Base-by-base conservation (phyloP, 306 rosid species). In the Rubus parviflorus region DNA sequence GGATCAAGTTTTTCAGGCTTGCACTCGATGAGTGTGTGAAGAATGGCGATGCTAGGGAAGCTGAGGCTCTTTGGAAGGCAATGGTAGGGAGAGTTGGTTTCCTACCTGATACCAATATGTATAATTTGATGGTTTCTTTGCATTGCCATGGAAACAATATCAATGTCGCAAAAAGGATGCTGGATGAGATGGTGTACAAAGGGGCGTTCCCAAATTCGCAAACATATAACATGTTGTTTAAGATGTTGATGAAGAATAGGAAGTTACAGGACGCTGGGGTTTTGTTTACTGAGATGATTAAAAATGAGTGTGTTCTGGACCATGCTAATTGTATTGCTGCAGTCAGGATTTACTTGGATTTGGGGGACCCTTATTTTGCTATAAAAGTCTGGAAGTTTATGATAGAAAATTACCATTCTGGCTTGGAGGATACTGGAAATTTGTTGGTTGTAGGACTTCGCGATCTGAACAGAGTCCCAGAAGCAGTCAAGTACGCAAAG, bases 401-500 rank as follows among this genome's bases (percentile, higher is more conserved):
- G 85, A 58, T 81, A 13, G 87, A 88, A 75, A 83, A 84, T 83
- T 83, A 78, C 64, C 41, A 40, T 13, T 72, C 83, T 52, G 87
- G 81, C 75, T 75, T 88, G 49, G 92, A 91, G 80, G 88, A 84
- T 51, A 77, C 85, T 0, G 91, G 85, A 0, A 89, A 89, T 80
- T 20, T 79, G 16, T 66, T 91, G 74, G 81, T 91, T 52, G 40
- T 52, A 51, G 89, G 89, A 75, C 90, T 91, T 37, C 60, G 73
- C 3, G 86, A 89, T 78, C 75, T 78, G 45, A 74, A 69, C 76
- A 87, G 89, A 84, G 67, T 83, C 2, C 89, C 87, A 0, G 94
- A 91, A 78, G 94, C 94, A 0, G 91, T 89, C 70, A 91, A 89
- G 86, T 89, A 89, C 79, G 90, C 92, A 0, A 86, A 88, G 71